Conservation (phyloP, 1,284 basidiomycete species). For the Ustilago crameri region DNA sequence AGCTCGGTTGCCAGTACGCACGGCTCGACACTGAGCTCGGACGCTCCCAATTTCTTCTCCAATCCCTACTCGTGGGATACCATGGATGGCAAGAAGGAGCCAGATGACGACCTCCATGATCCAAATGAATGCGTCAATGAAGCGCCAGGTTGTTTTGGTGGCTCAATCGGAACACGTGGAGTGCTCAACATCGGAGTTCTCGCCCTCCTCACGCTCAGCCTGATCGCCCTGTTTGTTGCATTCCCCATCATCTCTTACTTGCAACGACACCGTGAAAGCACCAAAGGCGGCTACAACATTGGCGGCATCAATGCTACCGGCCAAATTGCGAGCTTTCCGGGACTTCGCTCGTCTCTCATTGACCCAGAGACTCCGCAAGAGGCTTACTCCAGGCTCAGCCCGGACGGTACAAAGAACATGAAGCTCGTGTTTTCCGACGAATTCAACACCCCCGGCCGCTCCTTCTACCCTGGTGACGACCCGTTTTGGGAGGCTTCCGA, state of each 20-base stretch:
- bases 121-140: constrained; percentile 15
- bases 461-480: constrained; percentile 74
- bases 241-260: constrained; percentile 76
- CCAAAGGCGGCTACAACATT: constrained; percentile 54
- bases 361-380: constrained; percentile 68
- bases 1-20: constrained; percentile 24
- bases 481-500: constrained; percentile 79
- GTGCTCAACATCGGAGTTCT: constrained; percentile 73
- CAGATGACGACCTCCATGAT: constrained; percentile 54
- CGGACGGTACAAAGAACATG: constrained; percentile 69
- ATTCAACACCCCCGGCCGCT: constrained; percentile 65
- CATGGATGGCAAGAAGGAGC: constrained; percentile 52
- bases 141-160: constrained; percentile 22
- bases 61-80: constrained; percentile 58
- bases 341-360: constrained; percentile 57
- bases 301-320: constrained; percentile 61
- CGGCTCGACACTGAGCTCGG: constrained; percentile 6
- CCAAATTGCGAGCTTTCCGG: constrained; percentile 54
- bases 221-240: constrained; percentile 78
- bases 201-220: constrained; percentile 68
- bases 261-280: constrained; percentile 20
- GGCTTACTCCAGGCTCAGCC: constrained; percentile 68
- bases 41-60: constrained; percentile 26
- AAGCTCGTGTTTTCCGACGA: constrained; percentile 68
- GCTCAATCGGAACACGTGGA: constrained; percentile 29